A percentile compares a stretch with the other conserved stretches of the same genome.
These are phyloP conservation scores for Trichophaea hybrida DNA, from an alignment of 2,329 filamentous ascomycete species.

Conservation along the genomic window DNA sequence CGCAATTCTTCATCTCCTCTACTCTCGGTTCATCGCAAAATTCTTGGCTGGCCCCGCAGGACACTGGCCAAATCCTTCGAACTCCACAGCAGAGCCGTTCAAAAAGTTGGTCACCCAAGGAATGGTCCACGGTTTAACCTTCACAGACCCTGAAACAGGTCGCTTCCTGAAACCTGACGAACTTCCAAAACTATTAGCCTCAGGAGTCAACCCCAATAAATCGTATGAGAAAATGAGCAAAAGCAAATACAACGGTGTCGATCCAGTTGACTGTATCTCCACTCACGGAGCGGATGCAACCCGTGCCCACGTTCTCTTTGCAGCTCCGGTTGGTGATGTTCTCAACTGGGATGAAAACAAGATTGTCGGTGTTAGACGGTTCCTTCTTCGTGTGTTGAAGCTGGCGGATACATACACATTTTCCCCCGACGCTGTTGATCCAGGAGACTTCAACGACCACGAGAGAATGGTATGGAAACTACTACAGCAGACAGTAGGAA, in stretches of 20 bases:
- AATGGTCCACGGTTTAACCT: slow-evolving; percentile 85
- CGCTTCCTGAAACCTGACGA: slow-evolving; percentile 65
- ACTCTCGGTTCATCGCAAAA: slow-evolving; percentile 81
- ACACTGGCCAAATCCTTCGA: slow-evolving; percentile 30
- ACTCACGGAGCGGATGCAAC: slow-evolving; percentile 72
- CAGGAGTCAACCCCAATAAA: slow-evolving; percentile 30
- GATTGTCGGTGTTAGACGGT: slow-evolving; percentile 66
- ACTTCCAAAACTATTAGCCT: slow-evolving; percentile 44
- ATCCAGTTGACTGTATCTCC: slow-evolving; percentile 57
- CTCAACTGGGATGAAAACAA: slow-evolving; percentile 79
- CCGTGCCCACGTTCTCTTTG: slow-evolving; percentile 75
- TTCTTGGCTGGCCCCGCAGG: slow-evolving; percentile 48
- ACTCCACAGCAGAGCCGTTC: slow-evolving; percentile 54
- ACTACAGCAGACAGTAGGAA: slow-evolving; percentile 52
- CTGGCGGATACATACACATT: neutral
- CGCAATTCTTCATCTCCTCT: slow-evolving; percentile 77
- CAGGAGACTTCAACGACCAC: neutral
- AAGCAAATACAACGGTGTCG: slow-evolving; percentile 83
- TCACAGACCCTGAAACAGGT: slow-evolving; percentile 56
- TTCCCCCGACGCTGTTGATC: neutral
- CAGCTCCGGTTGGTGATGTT: slow-evolving; percentile 68
- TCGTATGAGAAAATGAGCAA: slow-evolving; percentile 85
- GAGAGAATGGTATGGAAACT: slow-evolving; percentile 41
- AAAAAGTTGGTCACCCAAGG: slow-evolving; percentile 71
- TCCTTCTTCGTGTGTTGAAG: slow-evolving; percentile 49